Evolutionary conservation across 2,329 filamentous ascomycete species (phyloP), one percentile per base, ranked within the genome.

Genomic region (Paecilomyces niveus): DNA sequence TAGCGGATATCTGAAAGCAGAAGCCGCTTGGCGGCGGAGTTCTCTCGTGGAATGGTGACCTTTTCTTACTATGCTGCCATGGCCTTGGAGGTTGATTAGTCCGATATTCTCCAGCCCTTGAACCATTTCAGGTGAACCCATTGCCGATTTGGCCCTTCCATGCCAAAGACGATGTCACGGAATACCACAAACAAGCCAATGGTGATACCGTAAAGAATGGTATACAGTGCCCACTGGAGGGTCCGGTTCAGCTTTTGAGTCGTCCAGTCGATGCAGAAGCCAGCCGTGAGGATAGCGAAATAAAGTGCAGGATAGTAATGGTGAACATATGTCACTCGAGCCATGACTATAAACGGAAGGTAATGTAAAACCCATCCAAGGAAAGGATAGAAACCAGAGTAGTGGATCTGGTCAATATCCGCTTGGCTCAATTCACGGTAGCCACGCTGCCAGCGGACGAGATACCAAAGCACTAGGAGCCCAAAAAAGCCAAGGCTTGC

Each of bases 261-360:
- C 62, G 87, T 80, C 87, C 90, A 97, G 74, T 97, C 92, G 57
- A 89, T 78, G 65, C 92, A 83, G 82, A 99, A 99, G 57, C 92
- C 93, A 62, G 92, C 85, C 15, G 85, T 85, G 53, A 99, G 80
- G 64, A 99, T 96, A 67, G 94, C 92, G 74, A 97, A 99, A 81
- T 97, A 99, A 10, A 99, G 85, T 9, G 94, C 94, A 10, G 94
- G 94, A 76, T 97, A 99, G 81, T 99, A 99, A 80, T 99, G 94
- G 76, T 99, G 94, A 57, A 99, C 94, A 70, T 99, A 99, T 15
- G 94, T 99, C 61, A 99, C 94, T 82, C 94, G 90, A 10, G 92
- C 94, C 95, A 99, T 99, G 70, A 94, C 86, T 68, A 96, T 85
- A 76, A 97, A 99, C 0, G 94, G 94, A 62, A 96, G 78, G 74